Percentiles rank a stretch among this genome's conserved stretches.
Evolutionary conservation across 352 stramenopile genomes (phyloP).

Genomic region (Pythium insidiosum): DNA sequence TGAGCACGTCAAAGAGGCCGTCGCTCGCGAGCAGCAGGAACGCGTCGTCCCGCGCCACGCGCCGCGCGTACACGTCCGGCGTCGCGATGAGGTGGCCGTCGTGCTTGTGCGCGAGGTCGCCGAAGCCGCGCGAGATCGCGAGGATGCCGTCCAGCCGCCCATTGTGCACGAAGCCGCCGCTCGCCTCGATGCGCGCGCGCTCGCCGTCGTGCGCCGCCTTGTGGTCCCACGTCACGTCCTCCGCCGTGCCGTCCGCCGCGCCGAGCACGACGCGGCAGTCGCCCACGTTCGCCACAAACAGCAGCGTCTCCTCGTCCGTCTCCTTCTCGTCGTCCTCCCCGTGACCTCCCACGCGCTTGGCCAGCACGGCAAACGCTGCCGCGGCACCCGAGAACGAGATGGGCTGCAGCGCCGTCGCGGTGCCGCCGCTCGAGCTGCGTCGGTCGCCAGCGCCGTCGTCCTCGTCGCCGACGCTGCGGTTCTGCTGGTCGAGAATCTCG

Average conservation of each 20-base stretch:
- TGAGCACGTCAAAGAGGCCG: conserved; percentile 88
- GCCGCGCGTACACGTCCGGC: conserved; percentile 72
- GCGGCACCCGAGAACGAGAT: conserved; percentile 84
- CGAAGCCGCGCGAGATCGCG: conserved; percentile 83
- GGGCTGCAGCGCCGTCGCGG: conserved; percentile 29
- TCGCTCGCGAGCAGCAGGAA: conserved; percentile 90
- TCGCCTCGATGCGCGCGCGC: conserved; percentile 68
- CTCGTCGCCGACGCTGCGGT: conserved; percentile 32
- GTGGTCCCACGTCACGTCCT: conserved; percentile 85
- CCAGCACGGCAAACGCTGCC: conserved; percentile 53
- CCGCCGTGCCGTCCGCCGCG: conserved; percentile 50
- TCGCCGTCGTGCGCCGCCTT: conserved; percentile 76
- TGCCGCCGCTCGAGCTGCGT: neutral
- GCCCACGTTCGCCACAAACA: conserved; percentile 86
- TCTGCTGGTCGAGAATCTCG: conserved; percentile 75
- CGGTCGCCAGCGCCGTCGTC: conserved; percentile 3
- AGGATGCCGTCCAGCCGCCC: conserved; percentile 83
- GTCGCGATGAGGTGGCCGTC: conserved; percentile 80
- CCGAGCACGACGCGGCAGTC: conserved; percentile 88
- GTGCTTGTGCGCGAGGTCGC: conserved; percentile 85
- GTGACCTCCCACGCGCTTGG: conserved; percentile 22
- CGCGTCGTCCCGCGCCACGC: conserved; percentile 61
- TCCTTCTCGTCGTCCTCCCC: neutral
- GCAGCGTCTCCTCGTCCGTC: conserved; percentile 21
- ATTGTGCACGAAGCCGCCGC: conserved; percentile 85